These are phyloP conservation scores for Russula compacta DNA, from an alignment of 768 basidiomycete genomes.

Conservation along the genomic window DNA sequence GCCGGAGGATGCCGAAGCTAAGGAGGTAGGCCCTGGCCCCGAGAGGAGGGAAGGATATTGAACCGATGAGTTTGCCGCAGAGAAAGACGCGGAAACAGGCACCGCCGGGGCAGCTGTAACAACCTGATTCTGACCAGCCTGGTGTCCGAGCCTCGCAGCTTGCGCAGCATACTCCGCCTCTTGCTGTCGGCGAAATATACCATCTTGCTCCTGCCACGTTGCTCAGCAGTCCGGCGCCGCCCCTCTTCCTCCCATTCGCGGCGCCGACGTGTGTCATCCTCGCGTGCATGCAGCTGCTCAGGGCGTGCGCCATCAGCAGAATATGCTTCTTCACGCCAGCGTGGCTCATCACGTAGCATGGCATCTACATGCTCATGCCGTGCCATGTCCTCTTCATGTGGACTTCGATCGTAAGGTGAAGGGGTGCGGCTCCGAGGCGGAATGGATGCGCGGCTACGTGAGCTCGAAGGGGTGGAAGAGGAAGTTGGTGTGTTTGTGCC, in stretches of 20 bases:
- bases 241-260: conserved; percentile 23
- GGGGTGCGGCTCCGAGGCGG: conserved; percentile 11
- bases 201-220: conserved; percentile 46
- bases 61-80: background rate
- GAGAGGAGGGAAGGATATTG: conserved; percentile 1
- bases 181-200: conserved; percentile 47
- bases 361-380: conserved; percentile 32
- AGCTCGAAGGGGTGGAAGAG: conserved; percentile 19
- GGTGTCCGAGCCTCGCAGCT: conserved; percentile 22
- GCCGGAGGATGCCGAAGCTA: conserved; percentile 1
- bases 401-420: conserved; percentile 20
- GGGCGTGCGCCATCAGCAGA: background rate
- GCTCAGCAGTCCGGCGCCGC: conserved; percentile 32
- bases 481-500: conserved; percentile 8
- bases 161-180: conserved; percentile 32
- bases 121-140: conserved; percentile 29
- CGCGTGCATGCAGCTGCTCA: conserved; percentile 6
- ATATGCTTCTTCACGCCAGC: conserved; percentile 4
- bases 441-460: conserved; percentile 14
- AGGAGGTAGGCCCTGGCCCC: background rate
- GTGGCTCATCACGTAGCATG: conserved; percentile 11
- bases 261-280: conserved; percentile 22
- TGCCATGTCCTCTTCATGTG: conserved; percentile 31
- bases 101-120: conserved; percentile 23
- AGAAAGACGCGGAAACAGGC: conserved; percentile 15